A percentile compares a stretch with the other conserved stretches of the same genome.
Evolutionary conservation across 2,329 filamentous ascomycete genomes (phyloP).

Genomic region (Neodidymelliopsis sp.): DNA sequence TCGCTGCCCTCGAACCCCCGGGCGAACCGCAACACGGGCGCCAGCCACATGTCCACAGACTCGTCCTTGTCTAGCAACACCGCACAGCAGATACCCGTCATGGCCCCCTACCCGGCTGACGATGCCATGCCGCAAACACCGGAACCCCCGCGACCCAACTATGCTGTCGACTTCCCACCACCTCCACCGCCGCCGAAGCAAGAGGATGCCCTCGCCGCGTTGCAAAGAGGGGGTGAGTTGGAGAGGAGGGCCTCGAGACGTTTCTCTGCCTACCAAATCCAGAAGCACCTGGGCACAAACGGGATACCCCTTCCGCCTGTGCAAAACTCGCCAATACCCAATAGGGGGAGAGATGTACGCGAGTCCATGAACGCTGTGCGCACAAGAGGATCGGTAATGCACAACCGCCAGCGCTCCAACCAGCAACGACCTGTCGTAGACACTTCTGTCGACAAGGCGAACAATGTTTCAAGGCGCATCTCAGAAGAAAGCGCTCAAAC

Average conservation of each 20-base stretch:
- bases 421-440: constrained; percentile 61
- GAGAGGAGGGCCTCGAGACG: constrained; percentile 90
- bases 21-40: constrained; percentile 42
- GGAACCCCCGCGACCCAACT: constrained; percentile 48
- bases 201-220: constrained; percentile 86
- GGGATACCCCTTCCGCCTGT: constrained; percentile 82
- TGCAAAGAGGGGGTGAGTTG: constrained; percentile 90
- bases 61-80: constrained; percentile 76
- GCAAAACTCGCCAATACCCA: constrained; percentile 83
- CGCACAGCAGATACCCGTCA: constrained; percentile 77
- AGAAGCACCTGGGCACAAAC: constrained; percentile 87
- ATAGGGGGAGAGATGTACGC: constrained; percentile 80
- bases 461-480: constrained; percentile 59
- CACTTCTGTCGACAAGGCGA: constrained; percentile 65
- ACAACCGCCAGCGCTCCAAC: constrained; percentile 60
- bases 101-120: constrained; percentile 75
- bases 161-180: constrained; percentile 69
- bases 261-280: constrained; percentile 97
- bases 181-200: constrained; percentile 82
- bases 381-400: constrained; percentile 63
- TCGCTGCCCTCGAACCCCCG: constrained; percentile 45
- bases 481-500: constrained; percentile 66
- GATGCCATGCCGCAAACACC: constrained; percentile 56
- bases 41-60: constrained; percentile 45
- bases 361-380: constrained; percentile 82